Percentiles rank a stretch among this genome's conserved stretches.
These are phyloP conservation scores for Thraustochytrium sp. DNA, from an alignment of 352 stramenopile species.

Conservation along the genomic window DNA sequence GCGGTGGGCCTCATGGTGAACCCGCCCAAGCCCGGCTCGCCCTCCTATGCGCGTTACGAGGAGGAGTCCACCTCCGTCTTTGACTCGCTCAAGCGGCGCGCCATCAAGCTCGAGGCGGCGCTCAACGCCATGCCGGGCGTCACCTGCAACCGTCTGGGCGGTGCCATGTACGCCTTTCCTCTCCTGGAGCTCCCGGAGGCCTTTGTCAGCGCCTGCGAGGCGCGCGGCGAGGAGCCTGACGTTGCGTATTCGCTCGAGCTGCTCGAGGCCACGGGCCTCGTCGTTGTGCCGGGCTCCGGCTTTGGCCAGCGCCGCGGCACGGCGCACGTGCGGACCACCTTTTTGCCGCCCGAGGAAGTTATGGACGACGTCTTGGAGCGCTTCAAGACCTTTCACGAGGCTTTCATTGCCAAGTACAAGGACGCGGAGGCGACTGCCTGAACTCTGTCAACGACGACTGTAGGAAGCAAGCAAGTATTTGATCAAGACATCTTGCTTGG, in stretches of 20 bases:
- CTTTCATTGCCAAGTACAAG: slow-evolving; percentile 90
- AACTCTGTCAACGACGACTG: too few relatives aligned
- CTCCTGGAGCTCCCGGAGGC: slow-evolving; percentile 78
- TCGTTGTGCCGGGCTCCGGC: slow-evolving; percentile 92
- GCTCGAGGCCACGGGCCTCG: slow-evolving; percentile 91
- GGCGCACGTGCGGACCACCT: slow-evolving; percentile 97
- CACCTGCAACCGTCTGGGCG: slow-evolving; percentile 90
- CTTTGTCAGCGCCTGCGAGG: slow-evolving; percentile 60
- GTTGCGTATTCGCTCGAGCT: slow-evolving; percentile 94
- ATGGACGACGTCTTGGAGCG: slow-evolving; percentile 88
- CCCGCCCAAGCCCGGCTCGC: slow-evolving; percentile 77
- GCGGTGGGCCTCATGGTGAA: slow-evolving; percentile 96
- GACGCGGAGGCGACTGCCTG: slow-evolving; percentile 48
- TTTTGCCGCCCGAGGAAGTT: slow-evolving; percentile 91
- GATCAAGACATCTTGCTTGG: too few relatives aligned
- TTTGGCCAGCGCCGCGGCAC: slow-evolving; percentile 92
- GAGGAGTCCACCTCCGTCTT: slow-evolving; percentile 85
- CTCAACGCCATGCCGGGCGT: slow-evolving; percentile 93
- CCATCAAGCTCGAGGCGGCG: slow-evolving; percentile 81
- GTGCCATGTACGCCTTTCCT: slow-evolving; percentile 98
- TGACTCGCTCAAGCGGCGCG: slow-evolving; percentile 83
- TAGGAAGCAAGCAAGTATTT: too few relatives aligned
- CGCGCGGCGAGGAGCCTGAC: slow-evolving; percentile 73
- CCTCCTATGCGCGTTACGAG: slow-evolving; percentile 77
- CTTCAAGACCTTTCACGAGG: slow-evolving; percentile 87